Evolutionary conservation across 345 rosid genomes (phyloP).

Genomic region (Syzygium grande): DNA sequence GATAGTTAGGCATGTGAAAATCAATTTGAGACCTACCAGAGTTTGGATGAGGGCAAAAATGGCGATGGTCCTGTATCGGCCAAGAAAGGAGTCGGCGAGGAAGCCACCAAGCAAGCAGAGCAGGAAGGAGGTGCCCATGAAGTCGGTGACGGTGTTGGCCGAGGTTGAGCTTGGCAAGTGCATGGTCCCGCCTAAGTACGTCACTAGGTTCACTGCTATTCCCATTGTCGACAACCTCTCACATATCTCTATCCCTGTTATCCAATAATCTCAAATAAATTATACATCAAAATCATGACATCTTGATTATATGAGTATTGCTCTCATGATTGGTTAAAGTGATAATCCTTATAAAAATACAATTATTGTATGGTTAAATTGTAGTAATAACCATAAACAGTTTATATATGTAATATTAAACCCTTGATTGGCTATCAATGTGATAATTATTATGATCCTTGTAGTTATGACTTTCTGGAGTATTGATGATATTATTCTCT

Average conservation of each 20-base stretch:
- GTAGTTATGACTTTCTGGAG: not conserved
- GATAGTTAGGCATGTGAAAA: no score
- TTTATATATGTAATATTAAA: not conserved
- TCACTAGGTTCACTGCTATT: conserved; percentile 58
- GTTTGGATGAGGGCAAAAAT: conserved; percentile 58
- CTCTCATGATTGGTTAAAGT: not conserved
- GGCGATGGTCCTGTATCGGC: conserved; percentile 59
- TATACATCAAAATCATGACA: not conserved
- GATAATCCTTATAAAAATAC: not conserved
- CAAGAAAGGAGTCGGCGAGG: conserved; percentile 57
- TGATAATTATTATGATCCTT: not conserved
- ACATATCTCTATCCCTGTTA: conserved; percentile 44
- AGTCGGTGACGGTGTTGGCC: conserved; percentile 55
- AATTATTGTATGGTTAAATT: not conserved
- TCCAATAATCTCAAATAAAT: not conserved
- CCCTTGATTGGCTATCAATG: not conserved
- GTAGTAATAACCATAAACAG: not conserved
- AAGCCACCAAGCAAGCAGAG: conserved; percentile 59
- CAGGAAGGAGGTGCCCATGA: conserved; percentile 61
- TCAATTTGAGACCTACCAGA: conserved; percentile 23
- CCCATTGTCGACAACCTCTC: conserved; percentile 71
- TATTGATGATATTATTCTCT: not conserved
- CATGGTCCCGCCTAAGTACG: conserved; percentile 49
- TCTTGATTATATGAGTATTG: not conserved
- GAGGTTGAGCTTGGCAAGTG: conserved; percentile 53